Conservation (phyloP, 139 green algal species). For the Chlamydomonas eustigma region DNA sequence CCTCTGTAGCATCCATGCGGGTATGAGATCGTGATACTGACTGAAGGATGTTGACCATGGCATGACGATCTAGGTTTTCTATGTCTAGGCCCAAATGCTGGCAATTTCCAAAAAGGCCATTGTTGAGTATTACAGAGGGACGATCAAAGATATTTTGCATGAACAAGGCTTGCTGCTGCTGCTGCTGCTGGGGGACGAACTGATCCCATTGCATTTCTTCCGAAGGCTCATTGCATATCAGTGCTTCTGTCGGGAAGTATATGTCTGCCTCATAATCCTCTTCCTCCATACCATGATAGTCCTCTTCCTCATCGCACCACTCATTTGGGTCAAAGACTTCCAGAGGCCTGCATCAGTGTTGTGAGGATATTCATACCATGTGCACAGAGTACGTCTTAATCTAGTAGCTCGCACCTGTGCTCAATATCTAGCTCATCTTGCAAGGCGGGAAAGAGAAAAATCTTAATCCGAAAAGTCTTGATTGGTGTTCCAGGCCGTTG, state of each 20-base stretch:
- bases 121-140: neutral
- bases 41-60: neutral
- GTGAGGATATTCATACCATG: too few species aligned
- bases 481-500: conserved; percentile 38
- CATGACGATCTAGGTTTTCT: neutral
- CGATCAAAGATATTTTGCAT: neutral
- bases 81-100: neutral
- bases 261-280: neutral
- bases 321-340: conserved; percentile 4
- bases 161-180: conserved; percentile 6
- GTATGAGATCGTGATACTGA: neutral
- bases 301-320: neutral
- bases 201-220: conserved; percentile 10
- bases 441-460: conserved; percentile 59
- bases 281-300: neutral
- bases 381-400: too few species aligned
- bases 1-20: conserved; percentile 17
- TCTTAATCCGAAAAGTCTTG: conserved; percentile 63
- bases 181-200: neutral
- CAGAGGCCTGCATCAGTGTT: neutral
- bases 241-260: neutral
- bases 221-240: neutral
- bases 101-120: neutral
- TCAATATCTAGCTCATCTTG: conserved; percentile 20
- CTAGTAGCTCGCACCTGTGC: too few species aligned